These are phyloP conservation scores for Fusarium pseudocircinatum DNA, from an alignment of 2,329 filamentous ascomycete species.

Conservation along the genomic window DNA sequence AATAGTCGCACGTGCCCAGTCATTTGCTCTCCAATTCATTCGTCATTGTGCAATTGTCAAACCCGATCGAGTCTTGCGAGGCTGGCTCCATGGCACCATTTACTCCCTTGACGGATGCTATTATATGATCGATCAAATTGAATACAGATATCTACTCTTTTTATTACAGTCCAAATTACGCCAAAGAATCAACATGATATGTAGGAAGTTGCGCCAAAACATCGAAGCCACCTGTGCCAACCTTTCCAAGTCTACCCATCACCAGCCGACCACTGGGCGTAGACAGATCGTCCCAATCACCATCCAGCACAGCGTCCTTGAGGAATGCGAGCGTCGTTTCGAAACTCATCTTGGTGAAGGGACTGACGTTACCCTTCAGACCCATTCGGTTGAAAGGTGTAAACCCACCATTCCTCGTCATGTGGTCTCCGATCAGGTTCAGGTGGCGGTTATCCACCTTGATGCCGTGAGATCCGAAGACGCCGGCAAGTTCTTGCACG, in stretches of 20 bases:
- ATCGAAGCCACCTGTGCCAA: constrained; percentile 93
- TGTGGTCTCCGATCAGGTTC: constrained; percentile 95
- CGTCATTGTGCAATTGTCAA: background rate
- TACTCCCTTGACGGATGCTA: background rate
- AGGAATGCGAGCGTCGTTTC: constrained; percentile 96
- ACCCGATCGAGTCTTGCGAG: background rate
- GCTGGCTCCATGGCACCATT: background rate
- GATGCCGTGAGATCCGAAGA: constrained; percentile 93
- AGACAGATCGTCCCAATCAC: constrained; percentile 87
- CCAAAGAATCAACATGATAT: constrained; percentile 53
- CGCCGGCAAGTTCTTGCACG: constrained; percentile 82
- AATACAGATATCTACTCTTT: constrained; percentile 28
- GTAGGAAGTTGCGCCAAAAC: constrained; percentile 73
- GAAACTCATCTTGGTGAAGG: constrained; percentile 99
- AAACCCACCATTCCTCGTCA: constrained; percentile 94
- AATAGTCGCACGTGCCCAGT: background rate
- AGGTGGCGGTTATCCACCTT: constrained; percentile 90
- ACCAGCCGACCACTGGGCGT: constrained; percentile 91
- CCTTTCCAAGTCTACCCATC: constrained; percentile 80
- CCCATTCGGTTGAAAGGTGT: constrained; percentile 93
- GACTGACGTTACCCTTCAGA: constrained; percentile 82
- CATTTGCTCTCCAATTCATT: background rate
- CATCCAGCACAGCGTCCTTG: constrained; percentile 88
- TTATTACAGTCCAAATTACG: constrained; percentile 38
- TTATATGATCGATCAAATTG: constrained; percentile 23